Evolutionary conservation across 1,284 basidiomycete species (phyloP).

Genomic region (Moniliophthora roreri): DNA sequence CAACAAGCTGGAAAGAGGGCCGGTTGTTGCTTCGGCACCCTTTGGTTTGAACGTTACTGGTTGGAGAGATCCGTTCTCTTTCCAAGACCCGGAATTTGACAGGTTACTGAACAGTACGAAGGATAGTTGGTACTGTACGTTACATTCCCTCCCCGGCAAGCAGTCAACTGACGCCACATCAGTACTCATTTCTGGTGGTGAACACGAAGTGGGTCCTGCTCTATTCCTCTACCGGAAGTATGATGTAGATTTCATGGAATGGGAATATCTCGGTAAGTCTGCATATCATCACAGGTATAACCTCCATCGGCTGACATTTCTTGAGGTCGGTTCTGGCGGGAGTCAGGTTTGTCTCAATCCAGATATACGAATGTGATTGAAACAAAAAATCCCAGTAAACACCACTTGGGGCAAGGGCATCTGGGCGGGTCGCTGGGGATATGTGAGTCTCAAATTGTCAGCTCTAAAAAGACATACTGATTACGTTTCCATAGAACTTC

Average conservation of each 20-base stretch:
- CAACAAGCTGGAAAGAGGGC: constrained; percentile 1
- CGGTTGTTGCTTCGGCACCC: neutral
- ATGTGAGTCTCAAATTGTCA: neutral
- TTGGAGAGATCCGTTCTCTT: constrained; percentile 1
- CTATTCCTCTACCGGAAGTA: neutral
- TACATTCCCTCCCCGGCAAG: too few species aligned
- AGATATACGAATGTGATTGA: neutral
- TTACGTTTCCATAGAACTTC: neutral
- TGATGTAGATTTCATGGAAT: neutral
- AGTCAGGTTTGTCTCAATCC: neutral
- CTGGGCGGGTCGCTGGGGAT: constrained; percentile 2
- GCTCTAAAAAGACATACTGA: neutral
- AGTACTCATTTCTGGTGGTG: neutral
- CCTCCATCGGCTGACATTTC: neutral
- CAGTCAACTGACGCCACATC: too few species aligned
- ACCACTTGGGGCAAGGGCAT: neutral
- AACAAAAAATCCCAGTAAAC: too few species aligned
- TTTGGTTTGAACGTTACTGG: constrained; percentile 2
- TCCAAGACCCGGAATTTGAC: neutral
- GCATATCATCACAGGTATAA: neutral
- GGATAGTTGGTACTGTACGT: neutral
- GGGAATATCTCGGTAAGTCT: neutral
- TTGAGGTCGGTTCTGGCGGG: neutral
- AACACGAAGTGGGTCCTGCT: neutral
- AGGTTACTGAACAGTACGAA: neutral